A percentile compares a stretch with the other conserved stretches of the same genome.
Conservation (phyloP, 1,139 yeast species). For the Geotrichum aggregatum region DNA sequence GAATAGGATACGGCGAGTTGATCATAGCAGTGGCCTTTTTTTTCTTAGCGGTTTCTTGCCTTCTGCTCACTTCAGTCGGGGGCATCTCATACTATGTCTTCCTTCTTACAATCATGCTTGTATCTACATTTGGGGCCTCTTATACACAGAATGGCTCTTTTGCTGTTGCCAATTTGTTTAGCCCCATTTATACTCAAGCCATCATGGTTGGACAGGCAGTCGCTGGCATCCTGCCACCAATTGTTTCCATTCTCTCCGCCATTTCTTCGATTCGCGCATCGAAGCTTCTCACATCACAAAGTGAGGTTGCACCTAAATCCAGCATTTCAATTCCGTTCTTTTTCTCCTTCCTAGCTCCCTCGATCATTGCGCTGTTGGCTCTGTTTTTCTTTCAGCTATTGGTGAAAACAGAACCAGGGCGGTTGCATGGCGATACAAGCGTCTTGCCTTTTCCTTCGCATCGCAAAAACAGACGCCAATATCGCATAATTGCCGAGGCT, state of each 20-base stretch:
- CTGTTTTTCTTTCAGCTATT: slow-evolving; percentile 30
- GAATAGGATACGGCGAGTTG: slow-evolving; percentile 59
- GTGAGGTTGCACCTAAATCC: background rate
- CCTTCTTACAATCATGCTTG: slow-evolving; percentile 43
- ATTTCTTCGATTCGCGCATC: slow-evolving; percentile 15
- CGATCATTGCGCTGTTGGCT: slow-evolving; percentile 56
- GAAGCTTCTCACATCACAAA: background rate
- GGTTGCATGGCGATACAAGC: background rate
- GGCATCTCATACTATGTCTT: slow-evolving; percentile 48
- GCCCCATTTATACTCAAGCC: slow-evolving; percentile 76
- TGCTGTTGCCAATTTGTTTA: slow-evolving; percentile 79
- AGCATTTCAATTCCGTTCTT: slow-evolving; percentile 43
- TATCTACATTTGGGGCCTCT: slow-evolving; percentile 50
- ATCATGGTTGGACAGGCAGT: slow-evolving; percentile 94
- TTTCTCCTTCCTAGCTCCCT: slow-evolving; percentile 66
- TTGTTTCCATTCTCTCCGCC: slow-evolving; percentile 62
- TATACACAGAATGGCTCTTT: slow-evolving; percentile 84
- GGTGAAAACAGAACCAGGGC: slow-evolving; percentile 1
- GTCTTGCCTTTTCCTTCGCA: background rate
- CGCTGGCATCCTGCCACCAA: slow-evolving; percentile 86
- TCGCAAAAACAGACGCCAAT: background rate
- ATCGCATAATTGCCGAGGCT: slow-evolving; percentile 4
- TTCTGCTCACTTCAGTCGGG: slow-evolving; percentile 27
- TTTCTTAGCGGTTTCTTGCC: slow-evolving; percentile 40
- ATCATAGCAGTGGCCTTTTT: slow-evolving; percentile 56